Evolutionary conservation across 371 early-diverging fungal species (phyloP).

Genomic region (Rhizopus microsporus): DNA sequence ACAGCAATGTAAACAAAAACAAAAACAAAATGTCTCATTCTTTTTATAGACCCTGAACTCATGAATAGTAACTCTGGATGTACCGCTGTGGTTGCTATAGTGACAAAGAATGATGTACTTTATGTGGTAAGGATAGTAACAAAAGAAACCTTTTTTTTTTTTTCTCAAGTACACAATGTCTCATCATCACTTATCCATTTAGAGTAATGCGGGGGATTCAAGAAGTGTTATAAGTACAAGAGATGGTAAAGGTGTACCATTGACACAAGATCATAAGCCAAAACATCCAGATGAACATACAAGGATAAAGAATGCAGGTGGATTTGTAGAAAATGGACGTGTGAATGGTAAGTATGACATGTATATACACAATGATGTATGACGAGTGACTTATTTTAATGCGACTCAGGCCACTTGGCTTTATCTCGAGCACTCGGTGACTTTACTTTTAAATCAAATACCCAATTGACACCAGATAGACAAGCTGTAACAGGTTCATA

Average conservation of each 20-base stretch:
- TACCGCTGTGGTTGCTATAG: constrained; percentile 78
- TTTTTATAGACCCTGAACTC: constrained; percentile 60
- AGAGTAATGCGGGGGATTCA: constrained; percentile 93
- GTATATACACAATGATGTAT: neutral
- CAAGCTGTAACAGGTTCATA: constrained; percentile 82
- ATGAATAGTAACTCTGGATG: constrained; percentile 82
- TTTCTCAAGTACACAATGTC: neutral
- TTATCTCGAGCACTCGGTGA: constrained; percentile 94
- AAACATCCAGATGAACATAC: constrained; percentile 67
- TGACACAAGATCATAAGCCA: constrained; percentile 94
- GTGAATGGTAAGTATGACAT: constrained; percentile 75
- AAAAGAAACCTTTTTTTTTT: neutral
- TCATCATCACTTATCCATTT: neutral
- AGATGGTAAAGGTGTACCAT: constrained; percentile 67
- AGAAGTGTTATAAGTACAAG: constrained; percentile 75
- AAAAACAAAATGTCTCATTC: neutral
- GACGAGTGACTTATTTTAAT: neutral
- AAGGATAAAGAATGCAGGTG: constrained; percentile 85
- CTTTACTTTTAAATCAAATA: constrained; percentile 88
- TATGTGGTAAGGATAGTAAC: constrained; percentile 21
- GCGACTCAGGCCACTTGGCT: constrained; percentile 75
- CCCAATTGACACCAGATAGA: constrained; percentile 69
- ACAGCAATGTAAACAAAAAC: neutral
- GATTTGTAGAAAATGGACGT: constrained; percentile 91
- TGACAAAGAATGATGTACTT: constrained; percentile 29